phyloP scores from a whole-genome alignment of 2,329 filamentous ascomycete species.

The Cladosporium sp. region DNA sequence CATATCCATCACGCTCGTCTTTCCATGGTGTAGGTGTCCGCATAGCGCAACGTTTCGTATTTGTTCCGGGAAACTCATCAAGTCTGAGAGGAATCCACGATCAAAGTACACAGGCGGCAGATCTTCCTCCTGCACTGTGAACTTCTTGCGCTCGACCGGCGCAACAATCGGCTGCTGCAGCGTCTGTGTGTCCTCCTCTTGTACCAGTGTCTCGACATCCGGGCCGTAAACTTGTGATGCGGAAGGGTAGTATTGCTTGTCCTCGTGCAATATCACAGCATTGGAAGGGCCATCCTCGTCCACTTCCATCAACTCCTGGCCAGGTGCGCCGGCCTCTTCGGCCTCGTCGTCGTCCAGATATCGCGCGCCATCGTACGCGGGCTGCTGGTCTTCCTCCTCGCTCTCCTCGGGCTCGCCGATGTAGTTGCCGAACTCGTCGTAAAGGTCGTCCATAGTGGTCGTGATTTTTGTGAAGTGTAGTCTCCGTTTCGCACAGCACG shows the following conservation, averaged over 20 bases:
- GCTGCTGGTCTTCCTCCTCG: constrained; percentile 80
- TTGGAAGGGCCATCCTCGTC: constrained; percentile 91
- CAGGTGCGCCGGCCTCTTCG: constrained; percentile 55
- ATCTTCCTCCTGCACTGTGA: constrained; percentile 88
- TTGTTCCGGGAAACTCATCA: constrained; percentile 95
- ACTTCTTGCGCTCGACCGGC: constrained; percentile 92
- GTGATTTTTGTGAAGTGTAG: background rate
- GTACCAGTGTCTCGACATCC: constrained; percentile 92
- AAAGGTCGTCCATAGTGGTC: constrained; percentile 82
- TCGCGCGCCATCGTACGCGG: constrained; percentile 74
- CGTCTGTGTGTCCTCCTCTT: constrained; percentile 95
- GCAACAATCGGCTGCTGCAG: constrained; percentile 91
- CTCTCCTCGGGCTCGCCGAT: constrained; percentile 91
- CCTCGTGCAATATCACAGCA: constrained; percentile 95
- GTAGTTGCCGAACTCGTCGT: constrained; percentile 99
- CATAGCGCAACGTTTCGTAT: constrained; percentile 89
- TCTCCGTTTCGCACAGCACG: constrained; percentile 5
- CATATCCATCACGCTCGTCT: constrained; percentile 99
- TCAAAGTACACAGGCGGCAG: constrained; percentile 86
- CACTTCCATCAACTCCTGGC: constrained; percentile 90
- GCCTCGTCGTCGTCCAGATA: constrained; percentile 75
- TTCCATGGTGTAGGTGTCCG: constrained; percentile 94
- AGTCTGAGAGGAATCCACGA: constrained; percentile 87
- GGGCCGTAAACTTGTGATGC: constrained; percentile 92
- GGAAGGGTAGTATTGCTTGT: constrained; percentile 99